phyloP scores from a whole-genome alignment of 306 rosid genomes.

The Pyrus betulifolia region DNA sequence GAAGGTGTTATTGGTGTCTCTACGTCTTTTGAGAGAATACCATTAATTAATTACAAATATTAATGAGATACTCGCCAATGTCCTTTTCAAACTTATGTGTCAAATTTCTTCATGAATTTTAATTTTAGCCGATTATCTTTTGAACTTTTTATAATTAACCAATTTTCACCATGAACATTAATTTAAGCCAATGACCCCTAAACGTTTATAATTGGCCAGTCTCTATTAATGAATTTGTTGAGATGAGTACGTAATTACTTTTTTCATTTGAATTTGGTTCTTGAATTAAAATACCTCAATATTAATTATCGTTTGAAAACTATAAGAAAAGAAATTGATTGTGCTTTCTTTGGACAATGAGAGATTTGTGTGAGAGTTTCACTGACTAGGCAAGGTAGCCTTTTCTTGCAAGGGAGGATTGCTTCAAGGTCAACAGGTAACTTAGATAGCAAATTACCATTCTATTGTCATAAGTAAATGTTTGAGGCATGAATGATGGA shows the following conservation, averaged over 20 bases:
- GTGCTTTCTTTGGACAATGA: conserved; percentile 23
- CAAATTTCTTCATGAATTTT: too few species aligned
- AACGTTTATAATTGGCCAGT: too few species aligned
- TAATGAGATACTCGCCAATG: too few species aligned
- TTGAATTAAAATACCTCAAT: background rate
- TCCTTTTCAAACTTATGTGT: too few species aligned
- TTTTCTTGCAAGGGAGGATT: conserved; percentile 17
- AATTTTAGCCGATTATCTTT: too few species aligned
- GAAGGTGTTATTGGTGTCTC: background rate
- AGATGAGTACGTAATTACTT: too few species aligned
- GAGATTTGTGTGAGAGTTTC: background rate
- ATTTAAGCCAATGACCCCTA: too few species aligned
- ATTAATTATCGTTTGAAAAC: background rate
- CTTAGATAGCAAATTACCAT: background rate
- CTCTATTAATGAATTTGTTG: too few species aligned
- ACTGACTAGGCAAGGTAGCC: conserved; percentile 33
- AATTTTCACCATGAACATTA: too few species aligned
- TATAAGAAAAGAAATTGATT: conserved; percentile 30
- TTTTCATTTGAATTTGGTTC: too few species aligned
- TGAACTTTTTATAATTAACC: too few species aligned
- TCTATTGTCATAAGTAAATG: background rate
- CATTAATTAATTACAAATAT: too few species aligned
- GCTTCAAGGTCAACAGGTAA: background rate
- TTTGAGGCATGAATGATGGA: background rate
- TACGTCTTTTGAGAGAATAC: background rate